Evolutionary conservation across 805 yeast genomes (phyloP), one percentile per base, ranked within the genome.

Genomic region (Saturnispora ahearnii): DNA sequence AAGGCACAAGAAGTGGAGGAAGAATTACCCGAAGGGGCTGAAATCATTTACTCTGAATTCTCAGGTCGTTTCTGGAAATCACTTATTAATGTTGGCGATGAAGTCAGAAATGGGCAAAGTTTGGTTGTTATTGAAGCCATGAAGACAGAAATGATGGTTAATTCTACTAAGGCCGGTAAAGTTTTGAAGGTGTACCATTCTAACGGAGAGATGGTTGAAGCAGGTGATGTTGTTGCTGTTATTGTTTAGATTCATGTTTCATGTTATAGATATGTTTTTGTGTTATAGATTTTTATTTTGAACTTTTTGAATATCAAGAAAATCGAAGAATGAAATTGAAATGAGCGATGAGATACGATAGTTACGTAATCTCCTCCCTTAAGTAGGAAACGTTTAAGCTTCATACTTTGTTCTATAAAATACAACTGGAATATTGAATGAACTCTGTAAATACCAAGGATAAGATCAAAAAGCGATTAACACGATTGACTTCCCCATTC

Each of bases 41-140:
- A 81, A 60, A 63, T 85, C 71, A 87, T 90, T 18, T 90, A 90
- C 63, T 89, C 97, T 22, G 97, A 93, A 65, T 93, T 81, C 64
- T 85, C 96, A n/a, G 99, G 98, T 50, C 76, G 98, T 58, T 89
- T 86, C 76, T 91, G 99, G 99, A 91, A 93, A 67, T 79, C 95
- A 1, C 70, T 89, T 56, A 95, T 84, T 29, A 69, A 74, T 51
- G 90, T 76, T 43, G 96, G 96, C 24, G 93, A 86, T 59, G 67
- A 56, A 5, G 95, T 91, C 28, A 69, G 72, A 47, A 75, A 69
- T 44, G 95, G 90, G 32, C 91, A 87, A 59, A 88, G 88, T 4
- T 73, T 91, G 53, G 77, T 91, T 56, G 88, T 93, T 37, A 87
- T 91, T 48, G 99, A 91, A 68, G 98, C 99, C 49, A 91, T 91